These are phyloP conservation scores for Teunomyces stri DNA, from an alignment of 805 yeast genomes.

Conservation along the genomic window DNA sequence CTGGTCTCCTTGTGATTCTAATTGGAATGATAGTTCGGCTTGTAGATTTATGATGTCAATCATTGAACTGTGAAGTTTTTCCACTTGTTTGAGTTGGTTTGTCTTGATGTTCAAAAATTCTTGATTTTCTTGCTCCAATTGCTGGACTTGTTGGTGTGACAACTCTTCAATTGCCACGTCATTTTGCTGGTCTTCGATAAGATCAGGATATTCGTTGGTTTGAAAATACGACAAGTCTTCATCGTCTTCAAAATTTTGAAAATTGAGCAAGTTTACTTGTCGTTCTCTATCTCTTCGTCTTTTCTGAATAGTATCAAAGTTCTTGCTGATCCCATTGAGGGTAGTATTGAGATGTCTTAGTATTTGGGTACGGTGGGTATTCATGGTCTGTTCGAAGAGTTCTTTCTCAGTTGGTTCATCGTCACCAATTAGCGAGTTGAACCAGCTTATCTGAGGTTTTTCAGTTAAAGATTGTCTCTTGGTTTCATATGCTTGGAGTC, in stretches of 20 bases:
- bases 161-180: slow-evolving; percentile 18
- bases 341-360: slow-evolving; percentile 47
- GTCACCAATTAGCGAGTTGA: slow-evolving; percentile 23
- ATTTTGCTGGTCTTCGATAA: slow-evolving; percentile 8
- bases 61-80: slow-evolving; percentile 58
- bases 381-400: slow-evolving; percentile 36
- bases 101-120: slow-evolving; percentile 53
- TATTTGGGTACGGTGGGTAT: slow-evolving; percentile 47
- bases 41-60: slow-evolving; percentile 75
- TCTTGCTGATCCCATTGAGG: slow-evolving; percentile 41
- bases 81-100: slow-evolving; percentile 60
- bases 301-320: slow-evolving; percentile 49
- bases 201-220: not conserved
- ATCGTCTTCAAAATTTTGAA: slow-evolving; percentile 40
- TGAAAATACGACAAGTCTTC: slow-evolving; percentile 8
- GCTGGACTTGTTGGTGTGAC: slow-evolving; percentile 55
- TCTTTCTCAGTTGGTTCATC: slow-evolving; percentile 35
- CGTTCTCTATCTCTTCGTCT: slow-evolving; percentile 44
- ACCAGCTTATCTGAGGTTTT: slow-evolving; percentile 8
- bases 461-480: slow-evolving; percentile 33
- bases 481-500: slow-evolving; percentile 50
- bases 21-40: slow-evolving; percentile 68
- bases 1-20: slow-evolving; percentile 68
- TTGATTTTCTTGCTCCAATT: slow-evolving; percentile 58
- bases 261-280: slow-evolving; percentile 34